Base-by-base conservation (phyloP, 225 moss, liverwort and hornwort species). In the Lunularia cruciata region DNA sequence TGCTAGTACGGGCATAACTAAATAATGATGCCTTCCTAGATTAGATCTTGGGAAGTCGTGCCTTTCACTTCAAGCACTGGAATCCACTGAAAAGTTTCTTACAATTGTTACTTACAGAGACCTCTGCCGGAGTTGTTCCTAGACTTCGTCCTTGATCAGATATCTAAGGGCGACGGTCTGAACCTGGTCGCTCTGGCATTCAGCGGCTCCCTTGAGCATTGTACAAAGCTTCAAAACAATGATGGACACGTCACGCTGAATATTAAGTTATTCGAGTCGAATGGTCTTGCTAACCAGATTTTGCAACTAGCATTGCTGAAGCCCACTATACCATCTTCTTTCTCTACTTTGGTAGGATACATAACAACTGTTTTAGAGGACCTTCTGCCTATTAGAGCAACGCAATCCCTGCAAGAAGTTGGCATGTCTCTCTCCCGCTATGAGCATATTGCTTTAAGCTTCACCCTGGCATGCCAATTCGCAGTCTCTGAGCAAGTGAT, bases 51-150 rank as follows among this genome's bases (percentile, higher is more conserved):
- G 43, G 43, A 43, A 15, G 7, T 43, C 12, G 7, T 43, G 43
- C 43, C n/a, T n/a, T n/a, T n/a, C n/a, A n/a, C n/a, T n/a, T n/a
- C n/a, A n/a, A n/a, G n/a, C n/a, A n/a, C n/a, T 19, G 15, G 37
- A 0, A 34, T 38, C 25, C 25, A 10, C 43, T 61, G 1, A 61
- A 23, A 40, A 10, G 20, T 0, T 23, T 11, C 11, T 34, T 22
- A 22, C 3, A 2, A n/a, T 42, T 68, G 36, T 47, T 37, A 31
- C 61, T 25, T n/a, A 20, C 76, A 81, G 81, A 57, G 76, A 25
- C 63, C 23, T 6, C 58, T 81, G 58, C 81, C 81, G 35, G 76
- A 73, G 35, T 70, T 81, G 53, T 61, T 80, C 45, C 47, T 80
- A 43, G 47, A 25, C 31, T 76, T 80, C 51, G 25, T 74, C 8